These are phyloP conservation scores for Pistacia vera DNA, from an alignment of 345 rosid species.

Conservation along the genomic window DNA sequence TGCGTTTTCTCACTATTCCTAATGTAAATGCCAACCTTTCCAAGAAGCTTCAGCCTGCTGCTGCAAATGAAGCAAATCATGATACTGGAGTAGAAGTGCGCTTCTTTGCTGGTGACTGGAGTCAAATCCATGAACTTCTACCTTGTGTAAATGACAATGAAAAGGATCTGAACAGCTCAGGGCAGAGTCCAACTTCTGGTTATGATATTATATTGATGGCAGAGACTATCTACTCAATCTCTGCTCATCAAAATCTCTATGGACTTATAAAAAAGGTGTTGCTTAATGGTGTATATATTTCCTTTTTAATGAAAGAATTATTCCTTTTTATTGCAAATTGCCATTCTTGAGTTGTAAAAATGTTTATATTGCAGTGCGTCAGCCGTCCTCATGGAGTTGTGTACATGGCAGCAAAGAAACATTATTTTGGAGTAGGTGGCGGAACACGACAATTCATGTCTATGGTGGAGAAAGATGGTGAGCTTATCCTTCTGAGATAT, in stretches of 20 bases:
- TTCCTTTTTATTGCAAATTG: neutral
- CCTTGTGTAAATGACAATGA: constrained; percentile 42
- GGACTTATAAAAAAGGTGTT: constrained; percentile 74
- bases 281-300: neutral
- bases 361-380: constrained; percentile 51
- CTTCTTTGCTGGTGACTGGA: constrained; percentile 93
- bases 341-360: constrained; percentile 21
- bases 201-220: constrained; percentile 90
- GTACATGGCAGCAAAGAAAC: constrained; percentile 89
- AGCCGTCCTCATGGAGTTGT: constrained; percentile 62
- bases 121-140: constrained; percentile 65
- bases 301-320: no score
- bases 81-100: constrained; percentile 35
- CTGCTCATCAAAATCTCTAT: constrained; percentile 68
- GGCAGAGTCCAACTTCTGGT: constrained; percentile 33
- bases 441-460: constrained; percentile 86
- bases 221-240: constrained; percentile 80
- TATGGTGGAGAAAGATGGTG: constrained; percentile 81
- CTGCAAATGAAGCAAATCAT: constrained; percentile 16
- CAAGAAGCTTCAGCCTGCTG: constrained; percentile 23
- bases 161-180: constrained; percentile 30
- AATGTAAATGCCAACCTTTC: constrained; percentile 61
- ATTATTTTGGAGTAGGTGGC: constrained; percentile 96
- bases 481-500: constrained; percentile 18
- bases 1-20: constrained; percentile 78